Base-by-base conservation (phyloP, 2,329 filamentous ascomycete species). In the Daldinia sp. region DNA sequence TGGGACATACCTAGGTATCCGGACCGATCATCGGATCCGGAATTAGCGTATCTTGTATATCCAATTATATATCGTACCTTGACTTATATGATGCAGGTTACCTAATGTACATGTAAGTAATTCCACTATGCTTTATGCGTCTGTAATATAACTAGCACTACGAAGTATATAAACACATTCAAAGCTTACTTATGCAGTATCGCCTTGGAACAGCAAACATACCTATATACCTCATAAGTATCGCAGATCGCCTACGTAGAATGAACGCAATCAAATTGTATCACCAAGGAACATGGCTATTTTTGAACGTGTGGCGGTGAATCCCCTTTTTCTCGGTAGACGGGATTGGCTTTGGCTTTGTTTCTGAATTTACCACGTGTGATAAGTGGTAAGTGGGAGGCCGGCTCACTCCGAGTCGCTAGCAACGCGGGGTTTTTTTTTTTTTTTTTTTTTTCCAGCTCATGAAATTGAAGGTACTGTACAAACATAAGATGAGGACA, bases 11-110 rank as follows among this genome's bases (percentile, higher is more conserved):
- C 18, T 23, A 23, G 12, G 35, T 51, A 51, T 51, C 46, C 46
- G 46, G 65, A 30, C 68, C 68, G 68, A 71, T 66, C 59, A 66
- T 71, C 68, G 65, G 68, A 65, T 68, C 56, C 50, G 68, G 61
- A 55, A 68, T 26, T 63, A 63, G 57, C 28, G 44, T 48, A 48
- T 6, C 20, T 26, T 18, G 12, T 15, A 15, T 46, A 46, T 33
- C 51, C 41, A 37, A 56, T 41, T 33, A 35, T 26, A 41, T 56
- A 10, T 4, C 37, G 23, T 42, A 41, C 35, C 53, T 51, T 6
- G n/a, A 42, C 33, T 41, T 56, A 41, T 20, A 37, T n/a, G 5
- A 41, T 41, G 53, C 23, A 26, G 35, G 33, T 26, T 56, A 55
- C 35, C 30, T 35, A 10, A 41, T 56, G 33, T 56, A 41, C 6